Conservation (phyloP, 2,329 filamentous ascomycete genomes). For the Pseudocercospora vitis region DNA sequence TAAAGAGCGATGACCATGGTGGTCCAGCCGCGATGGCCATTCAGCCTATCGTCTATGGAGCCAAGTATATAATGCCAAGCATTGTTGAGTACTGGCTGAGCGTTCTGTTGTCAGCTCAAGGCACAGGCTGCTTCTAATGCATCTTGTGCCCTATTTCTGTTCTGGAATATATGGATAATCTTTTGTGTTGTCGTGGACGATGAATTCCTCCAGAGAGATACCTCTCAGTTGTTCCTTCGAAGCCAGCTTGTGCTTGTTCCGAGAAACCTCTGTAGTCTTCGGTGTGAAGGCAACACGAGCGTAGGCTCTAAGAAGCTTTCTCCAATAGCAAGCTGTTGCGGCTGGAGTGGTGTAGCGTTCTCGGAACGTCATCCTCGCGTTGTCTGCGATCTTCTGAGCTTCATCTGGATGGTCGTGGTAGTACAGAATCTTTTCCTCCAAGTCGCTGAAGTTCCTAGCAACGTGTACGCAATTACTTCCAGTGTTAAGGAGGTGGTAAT, state of each 20-base stretch:
- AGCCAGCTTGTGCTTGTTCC: slow-evolving; percentile 17
- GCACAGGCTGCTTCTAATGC: background rate
- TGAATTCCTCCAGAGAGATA: slow-evolving; percentile 30
- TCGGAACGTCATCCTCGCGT: slow-evolving; percentile 22
- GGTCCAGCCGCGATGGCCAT: too few species aligned
- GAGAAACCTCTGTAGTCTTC: slow-evolving; percentile 9
- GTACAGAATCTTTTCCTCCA: slow-evolving; percentile 29
- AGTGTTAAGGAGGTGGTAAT: slow-evolving; percentile 30
- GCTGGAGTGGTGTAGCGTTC: slow-evolving; percentile 32
- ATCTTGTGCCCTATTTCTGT: background rate
- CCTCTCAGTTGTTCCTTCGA: slow-evolving; percentile 23
- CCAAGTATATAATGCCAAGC: background rate
- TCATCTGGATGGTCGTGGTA: slow-evolving; percentile 25
- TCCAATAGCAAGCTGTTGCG: slow-evolving; percentile 37
- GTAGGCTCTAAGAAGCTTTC: slow-evolving; percentile 29
- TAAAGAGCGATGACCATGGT: too few species aligned
- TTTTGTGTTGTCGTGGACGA: slow-evolving; percentile 22
- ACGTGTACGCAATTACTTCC: slow-evolving; percentile 31
- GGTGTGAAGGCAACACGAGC: slow-evolving; percentile 28
- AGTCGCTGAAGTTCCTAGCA: slow-evolving; percentile 27
- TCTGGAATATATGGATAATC: slow-evolving; percentile 18
- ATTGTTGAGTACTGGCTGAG: too few species aligned
- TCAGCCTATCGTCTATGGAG: too few species aligned
- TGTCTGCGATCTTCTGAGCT: slow-evolving; percentile 27
- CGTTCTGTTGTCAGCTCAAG: too few species aligned